Base-by-base conservation (phyloP, 2,329 filamentous ascomycete species). In the Exophiala spinifera region DNA sequence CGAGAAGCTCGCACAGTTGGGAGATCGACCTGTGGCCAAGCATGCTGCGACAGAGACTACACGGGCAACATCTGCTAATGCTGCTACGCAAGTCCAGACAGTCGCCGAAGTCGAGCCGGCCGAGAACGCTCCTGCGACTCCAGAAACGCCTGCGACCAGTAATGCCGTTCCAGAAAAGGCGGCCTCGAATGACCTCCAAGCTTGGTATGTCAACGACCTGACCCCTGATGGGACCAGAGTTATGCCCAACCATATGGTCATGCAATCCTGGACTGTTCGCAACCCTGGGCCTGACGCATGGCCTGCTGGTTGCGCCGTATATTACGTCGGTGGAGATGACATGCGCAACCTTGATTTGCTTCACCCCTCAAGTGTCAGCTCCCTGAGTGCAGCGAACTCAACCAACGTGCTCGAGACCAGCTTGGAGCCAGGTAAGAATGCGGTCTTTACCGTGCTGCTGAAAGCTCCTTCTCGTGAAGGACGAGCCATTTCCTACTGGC, bases 401-500 rank as follows among this genome's bases (percentile, higher is more conserved):
- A 95, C 89, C 68, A 94, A 90, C 49, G 80, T 88, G 52, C 84
- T 89, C 69, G 81, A 83, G 57, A 77, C 79, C 21, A 73, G 85
- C 17, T 79, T 97, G 36, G 79, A 82, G 49, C 84, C 88, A 34
- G 90, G 89, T 25, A 81, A 92, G 68, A 83, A 87, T 64, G 83
- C 85, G 56, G 77, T 86, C 19, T 99, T 99, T 76, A 89, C 87
- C 34, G 88, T 96, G 33, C 76, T 86, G 39, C 84, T 99, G 70
- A 89, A 90, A 70, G 89, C 90, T 15, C 91, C 92, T 14, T 73
- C 77, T 49, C 87, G 88, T 46, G 74, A 83, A 51, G 91, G 92
- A 51, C 88, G 87, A 70, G 80, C 86, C 56, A 94, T 96, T 66
- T 97, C 94, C 1, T 96, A 96, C 80, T 99, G 94, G 94, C 91